Evolutionary conservation across 495 filamentous ascomycete species (phyloP).

Genomic region (Xylaria flabelliformis): DNA sequence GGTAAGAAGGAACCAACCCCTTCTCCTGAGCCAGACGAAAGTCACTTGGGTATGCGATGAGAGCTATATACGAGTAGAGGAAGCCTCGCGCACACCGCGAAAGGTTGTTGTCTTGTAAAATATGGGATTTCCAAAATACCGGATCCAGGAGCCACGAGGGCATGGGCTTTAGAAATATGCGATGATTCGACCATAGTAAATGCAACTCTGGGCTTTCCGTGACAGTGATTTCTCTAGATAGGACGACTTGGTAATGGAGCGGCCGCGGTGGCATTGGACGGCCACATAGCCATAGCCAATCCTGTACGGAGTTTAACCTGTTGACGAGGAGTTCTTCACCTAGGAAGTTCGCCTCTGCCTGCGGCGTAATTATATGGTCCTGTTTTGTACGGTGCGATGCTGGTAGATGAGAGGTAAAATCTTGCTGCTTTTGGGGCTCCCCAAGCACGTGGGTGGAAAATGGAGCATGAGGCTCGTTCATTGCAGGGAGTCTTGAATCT

Average conservation of each 20-base stretch:
- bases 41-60: conserved; percentile 55
- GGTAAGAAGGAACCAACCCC: conserved; percentile 43
- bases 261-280: conserved; percentile 54
- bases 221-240: conserved; percentile 50
- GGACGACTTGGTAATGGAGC: conserved; percentile 54
- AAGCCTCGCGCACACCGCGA: conserved; percentile 48
- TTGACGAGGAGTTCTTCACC: conserved; percentile 38
- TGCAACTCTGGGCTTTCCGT: conserved; percentile 51
- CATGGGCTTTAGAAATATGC: conserved; percentile 55
- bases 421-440: conserved; percentile 15
- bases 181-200: conserved; percentile 48
- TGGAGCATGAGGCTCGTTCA: conserved; percentile 27
- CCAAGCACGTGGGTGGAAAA: conserved; percentile 34
- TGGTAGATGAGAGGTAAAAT: conserved; percentile 33
- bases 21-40: conserved; percentile 47
- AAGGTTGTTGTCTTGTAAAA: conserved; percentile 30
- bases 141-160: conserved; percentile 50
- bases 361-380: conserved; percentile 37
- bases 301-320: conserved; percentile 44
- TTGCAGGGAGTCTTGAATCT: conserved; percentile 1
- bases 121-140: conserved; percentile 47
- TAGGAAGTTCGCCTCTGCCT: conserved; percentile 32
- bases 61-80: conserved; percentile 51
- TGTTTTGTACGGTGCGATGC: conserved; percentile 36
- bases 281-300: conserved; percentile 58